Evolutionary conservation across 495 filamentous ascomycete genomes (phyloP).

Genomic region (Xylaria intraflava): DNA sequence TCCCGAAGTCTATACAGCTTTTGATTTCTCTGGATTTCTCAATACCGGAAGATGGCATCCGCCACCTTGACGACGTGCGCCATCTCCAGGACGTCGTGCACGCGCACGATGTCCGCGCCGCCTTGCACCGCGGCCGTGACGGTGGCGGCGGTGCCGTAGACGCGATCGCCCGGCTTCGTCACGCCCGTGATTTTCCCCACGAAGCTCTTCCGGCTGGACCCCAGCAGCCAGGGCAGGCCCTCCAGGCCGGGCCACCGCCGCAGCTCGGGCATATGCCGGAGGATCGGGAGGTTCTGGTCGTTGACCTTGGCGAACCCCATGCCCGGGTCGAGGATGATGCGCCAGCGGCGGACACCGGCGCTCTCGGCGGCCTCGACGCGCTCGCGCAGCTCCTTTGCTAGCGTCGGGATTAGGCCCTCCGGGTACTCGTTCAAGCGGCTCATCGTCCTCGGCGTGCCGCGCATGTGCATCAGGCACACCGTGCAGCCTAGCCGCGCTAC

Average conservation of each 20-base stretch:
- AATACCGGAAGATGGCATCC: constrained; percentile 76
- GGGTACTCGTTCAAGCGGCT: constrained; percentile 62
- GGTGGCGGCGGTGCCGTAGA: constrained; percentile 83
- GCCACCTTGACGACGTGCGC: constrained; percentile 77
- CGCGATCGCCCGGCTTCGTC: constrained; percentile 47
- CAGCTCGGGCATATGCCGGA: constrained; percentile 59
- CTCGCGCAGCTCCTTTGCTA: constrained; percentile 60
- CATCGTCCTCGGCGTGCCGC: constrained; percentile 84
- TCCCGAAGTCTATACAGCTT: too few relatives aligned
- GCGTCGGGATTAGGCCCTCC: constrained; percentile 60
- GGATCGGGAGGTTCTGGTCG: constrained; percentile 71
- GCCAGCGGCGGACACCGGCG: constrained; percentile 83
- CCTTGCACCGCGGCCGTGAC: constrained; percentile 81
- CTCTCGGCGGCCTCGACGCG: constrained; percentile 71
- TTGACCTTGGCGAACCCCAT: constrained; percentile 87
- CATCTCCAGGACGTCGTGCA: constrained; percentile 94
- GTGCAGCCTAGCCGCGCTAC: constrained; percentile 74
- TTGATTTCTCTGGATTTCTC: not conserved
- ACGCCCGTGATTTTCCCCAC: constrained; percentile 79
- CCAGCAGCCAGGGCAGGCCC: constrained; percentile 82
- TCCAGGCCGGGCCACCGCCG: constrained; percentile 56
- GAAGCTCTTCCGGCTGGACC: constrained; percentile 85
- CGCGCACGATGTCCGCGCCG: constrained; percentile 91
- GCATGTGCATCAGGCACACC: constrained; percentile 92
- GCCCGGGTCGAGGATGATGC: constrained; percentile 90